phyloP scores from a whole-genome alignment of 768 basidiomycete species.

The Tylopilus plumbeoviolaceoides region DNA sequence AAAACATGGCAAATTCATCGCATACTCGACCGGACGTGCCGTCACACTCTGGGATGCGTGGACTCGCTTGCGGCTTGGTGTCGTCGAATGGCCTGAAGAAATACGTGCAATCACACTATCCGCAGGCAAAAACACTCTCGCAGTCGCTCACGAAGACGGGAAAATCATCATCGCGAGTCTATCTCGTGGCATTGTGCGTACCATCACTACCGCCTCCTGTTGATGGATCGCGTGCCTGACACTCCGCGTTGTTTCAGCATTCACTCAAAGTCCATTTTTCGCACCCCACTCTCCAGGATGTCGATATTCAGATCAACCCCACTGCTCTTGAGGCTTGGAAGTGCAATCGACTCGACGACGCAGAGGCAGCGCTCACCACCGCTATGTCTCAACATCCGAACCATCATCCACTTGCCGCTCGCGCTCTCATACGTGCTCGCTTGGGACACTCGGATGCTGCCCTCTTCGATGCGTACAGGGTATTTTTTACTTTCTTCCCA shows the following conservation, averaged over 20 bases:
- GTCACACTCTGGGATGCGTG: neutral
- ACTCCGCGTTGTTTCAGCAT: neutral
- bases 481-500: no score
- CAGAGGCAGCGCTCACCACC: no score
- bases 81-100: neutral
- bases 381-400: no score
- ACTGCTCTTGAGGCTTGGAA: no score
- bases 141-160: neutral
- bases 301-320: no score
- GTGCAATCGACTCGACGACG: no score
- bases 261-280: neutral
- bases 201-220: neutral
- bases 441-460: no score
- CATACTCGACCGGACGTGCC: neutral
- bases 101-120: neutral
- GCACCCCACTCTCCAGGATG: no score
- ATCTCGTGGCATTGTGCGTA: neutral
- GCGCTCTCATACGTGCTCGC: no score
- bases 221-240: neutral
- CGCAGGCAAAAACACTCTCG: neutral
- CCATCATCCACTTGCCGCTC: no score
- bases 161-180: neutral
- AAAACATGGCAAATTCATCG: neutral
- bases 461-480: no score
- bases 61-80: neutral